Base-by-base conservation (phyloP, 2,329 filamentous ascomycete species). In the Domatiomyces globalis region DNA sequence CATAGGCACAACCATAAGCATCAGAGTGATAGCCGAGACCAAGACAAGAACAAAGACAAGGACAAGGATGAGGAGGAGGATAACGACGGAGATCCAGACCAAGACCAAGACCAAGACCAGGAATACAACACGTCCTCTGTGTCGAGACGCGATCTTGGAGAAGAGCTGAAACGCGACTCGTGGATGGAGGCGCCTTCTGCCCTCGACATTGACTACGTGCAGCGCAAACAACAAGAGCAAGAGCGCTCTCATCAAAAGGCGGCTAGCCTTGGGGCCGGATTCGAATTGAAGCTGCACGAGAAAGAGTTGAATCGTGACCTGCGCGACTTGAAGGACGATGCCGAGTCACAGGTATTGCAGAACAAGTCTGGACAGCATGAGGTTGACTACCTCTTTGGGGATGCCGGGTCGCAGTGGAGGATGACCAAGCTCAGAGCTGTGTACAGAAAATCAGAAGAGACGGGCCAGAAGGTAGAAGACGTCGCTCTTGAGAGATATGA, bases 151-250 rank as follows among this genome's bases (percentile, higher is more conserved):
- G 54, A 55, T 15, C 59, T 63, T 15, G 59, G 67, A 33, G 29
- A 12, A 19, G 61, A 68, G 1, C 61, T 82, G 29, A 76, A 81
- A 58, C 80, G 94, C 56, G 92, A 96, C 66, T 79, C 84, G 0
- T 98, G 94, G 89, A 98, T 98, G 92, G 83, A 88, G 54, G 84
- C 84, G 0, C 88, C 90, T 0, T 86, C 85, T 0, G 80, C 83
- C 0, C 69, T 94, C 36, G 83, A 89, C 49, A 74, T 96, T 52
- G 89, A 96, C 63, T 95, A 94, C 65, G 63, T 73, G 20, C 68
- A 71, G 36, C 66, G 69, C 76, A 59, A 76, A 55, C 80, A 79
- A 54, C 65, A 68, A 39, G 71, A 69, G 51, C 77, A 69, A 58
- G 70, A 69, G 48, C 64, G 63, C 7, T 61, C 67, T 5, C 15